Conservation (phyloP, 1,284 basidiomycete genomes). For the Malassezia vespertilionis region DNA sequence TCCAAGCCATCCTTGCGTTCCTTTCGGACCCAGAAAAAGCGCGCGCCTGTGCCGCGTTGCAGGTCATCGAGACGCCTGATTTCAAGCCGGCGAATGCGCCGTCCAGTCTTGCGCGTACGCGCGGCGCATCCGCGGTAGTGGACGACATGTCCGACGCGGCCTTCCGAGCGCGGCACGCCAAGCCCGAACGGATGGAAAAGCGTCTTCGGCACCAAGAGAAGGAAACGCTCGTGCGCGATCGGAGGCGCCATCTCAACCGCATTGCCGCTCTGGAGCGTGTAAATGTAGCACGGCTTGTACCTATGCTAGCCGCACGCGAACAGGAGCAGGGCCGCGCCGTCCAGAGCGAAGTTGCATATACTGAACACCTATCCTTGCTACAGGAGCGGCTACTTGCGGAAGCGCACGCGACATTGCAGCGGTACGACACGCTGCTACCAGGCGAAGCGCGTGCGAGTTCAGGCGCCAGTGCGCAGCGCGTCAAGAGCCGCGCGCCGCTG, state of each 20-base stretch:
- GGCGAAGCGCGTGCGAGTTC: slow-evolving; percentile 8
- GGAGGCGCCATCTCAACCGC: neutral
- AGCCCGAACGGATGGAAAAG: slow-evolving; percentile 14
- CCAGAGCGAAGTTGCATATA: neutral
- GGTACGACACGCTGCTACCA: slow-evolving; percentile 14
- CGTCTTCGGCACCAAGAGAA: slow-evolving; percentile 14
- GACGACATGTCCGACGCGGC: slow-evolving; percentile 9
- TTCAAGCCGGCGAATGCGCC: slow-evolving; percentile 4
- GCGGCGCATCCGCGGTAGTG: slow-evolving; percentile 2
- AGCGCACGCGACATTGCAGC: slow-evolving; percentile 2
- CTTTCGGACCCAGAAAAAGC: slow-evolving; percentile 16
- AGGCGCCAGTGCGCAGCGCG: too few species aligned
- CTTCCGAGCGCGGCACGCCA: slow-evolving; percentile 3
- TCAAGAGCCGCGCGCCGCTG: too few species aligned
- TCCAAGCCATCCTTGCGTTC: slow-evolving; percentile 9
- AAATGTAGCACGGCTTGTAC: slow-evolving; percentile 8
- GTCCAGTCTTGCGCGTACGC: slow-evolving; percentile 4
- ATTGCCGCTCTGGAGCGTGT: slow-evolving; percentile 4
- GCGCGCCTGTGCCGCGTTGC: slow-evolving; percentile 5
- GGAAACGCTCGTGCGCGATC: slow-evolving; percentile 12
- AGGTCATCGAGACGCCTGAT: slow-evolving; percentile 13
- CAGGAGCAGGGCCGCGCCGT: neutral
- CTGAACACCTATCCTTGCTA: neutral
- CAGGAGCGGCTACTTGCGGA: slow-evolving; percentile 3
- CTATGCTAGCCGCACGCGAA: slow-evolving; percentile 6